Conservation (phyloP, 2,329 filamentous ascomycete genomes). For the Beauveria scarabaeidicola region DNA sequence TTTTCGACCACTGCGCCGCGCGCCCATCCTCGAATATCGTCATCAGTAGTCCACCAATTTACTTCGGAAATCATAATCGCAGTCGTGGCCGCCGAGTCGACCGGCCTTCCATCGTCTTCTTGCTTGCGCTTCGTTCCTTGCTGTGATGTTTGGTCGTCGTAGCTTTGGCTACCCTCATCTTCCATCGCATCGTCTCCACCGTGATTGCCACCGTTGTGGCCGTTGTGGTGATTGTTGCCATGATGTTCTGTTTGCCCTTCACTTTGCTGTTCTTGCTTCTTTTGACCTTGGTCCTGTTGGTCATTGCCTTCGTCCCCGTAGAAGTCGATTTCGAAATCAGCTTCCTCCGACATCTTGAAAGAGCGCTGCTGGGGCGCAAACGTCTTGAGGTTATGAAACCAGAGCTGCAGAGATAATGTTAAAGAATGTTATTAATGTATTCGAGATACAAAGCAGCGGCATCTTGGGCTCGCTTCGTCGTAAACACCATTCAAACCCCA, state of each 20-base stretch:
- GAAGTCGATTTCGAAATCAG: constrained; percentile 66
- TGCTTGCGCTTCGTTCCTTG: constrained; percentile 54
- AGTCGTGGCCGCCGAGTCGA: constrained; percentile 52
- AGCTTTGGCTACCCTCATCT: constrained; percentile 30
- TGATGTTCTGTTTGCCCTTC: constrained; percentile 10
- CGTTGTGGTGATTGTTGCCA: constrained; percentile 28
- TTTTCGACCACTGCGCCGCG: constrained; percentile 71
- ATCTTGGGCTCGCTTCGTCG: neutral
- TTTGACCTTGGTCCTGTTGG: constrained; percentile 25
- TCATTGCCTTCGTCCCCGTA: constrained; percentile 53
- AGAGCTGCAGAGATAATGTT: constrained; percentile 8
- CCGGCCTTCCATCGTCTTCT: constrained; percentile 40
- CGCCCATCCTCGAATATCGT: constrained; percentile 84
- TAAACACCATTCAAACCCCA: neutral
- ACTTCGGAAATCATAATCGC: constrained; percentile 83
- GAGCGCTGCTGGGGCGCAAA: neutral
- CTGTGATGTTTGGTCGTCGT: constrained; percentile 24
- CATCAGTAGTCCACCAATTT: constrained; percentile 95
- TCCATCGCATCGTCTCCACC: constrained; percentile 29
- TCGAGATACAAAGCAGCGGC: constrained; percentile 10
- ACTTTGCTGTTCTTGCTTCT: constrained; percentile 18
- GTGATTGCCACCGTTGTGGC: constrained; percentile 30
- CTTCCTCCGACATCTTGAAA: constrained; percentile 56
- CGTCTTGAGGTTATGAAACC: constrained; percentile 1
- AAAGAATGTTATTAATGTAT: constrained; percentile 12